A percentile compares a stretch with the other conserved stretches of the same genome.
These are phyloP conservation scores for Diplotaxis tenuifolia DNA, from an alignment of 345 rosid genomes.

Conservation along the genomic window DNA sequence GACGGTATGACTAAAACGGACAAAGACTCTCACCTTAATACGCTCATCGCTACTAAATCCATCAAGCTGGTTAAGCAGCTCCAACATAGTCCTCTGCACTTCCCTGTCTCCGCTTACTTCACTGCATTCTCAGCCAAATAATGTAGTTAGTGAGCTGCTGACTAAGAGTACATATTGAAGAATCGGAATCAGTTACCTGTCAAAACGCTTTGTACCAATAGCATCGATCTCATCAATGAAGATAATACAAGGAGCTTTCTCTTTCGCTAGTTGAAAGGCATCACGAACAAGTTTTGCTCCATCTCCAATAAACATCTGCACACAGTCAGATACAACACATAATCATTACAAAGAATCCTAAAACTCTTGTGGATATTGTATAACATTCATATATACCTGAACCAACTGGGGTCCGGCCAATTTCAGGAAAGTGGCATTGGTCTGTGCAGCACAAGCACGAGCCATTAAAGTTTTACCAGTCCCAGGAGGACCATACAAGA, in stretches of 20 bases:
- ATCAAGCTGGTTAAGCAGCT: constrained; percentile 96
- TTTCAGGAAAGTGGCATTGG: constrained; percentile 96
- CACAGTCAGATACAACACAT: background rate
- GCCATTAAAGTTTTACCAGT: constrained; percentile 99
- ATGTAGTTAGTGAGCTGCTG: constrained; percentile 6
- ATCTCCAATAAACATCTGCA: constrained; percentile 98
- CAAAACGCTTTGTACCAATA: constrained; percentile 96
- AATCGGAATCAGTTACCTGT: constrained; percentile 52
- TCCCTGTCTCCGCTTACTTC: constrained; percentile 99
- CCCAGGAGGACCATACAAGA: constrained; percentile 97
- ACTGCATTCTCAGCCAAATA: constrained; percentile 50
- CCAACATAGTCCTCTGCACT: constrained; percentile 98
- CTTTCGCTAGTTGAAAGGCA: constrained; percentile 98
- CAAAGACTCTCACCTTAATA: constrained; percentile 62
- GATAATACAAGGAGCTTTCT: constrained; percentile 98
- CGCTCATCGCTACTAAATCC: constrained; percentile 98
- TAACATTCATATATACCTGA: constrained; percentile 53
- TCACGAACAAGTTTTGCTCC: constrained; percentile 99
- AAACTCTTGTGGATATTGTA: background rate
- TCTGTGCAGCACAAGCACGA: constrained; percentile 99
- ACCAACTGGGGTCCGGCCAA: constrained; percentile 98
- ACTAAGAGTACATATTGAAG: background rate
- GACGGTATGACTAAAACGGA: too few species aligned
- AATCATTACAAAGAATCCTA: background rate
- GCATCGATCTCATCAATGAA: constrained; percentile 99